Conservation (phyloP, 1,284 basidiomycete genomes). For the Gymnopus androsaceus region DNA sequence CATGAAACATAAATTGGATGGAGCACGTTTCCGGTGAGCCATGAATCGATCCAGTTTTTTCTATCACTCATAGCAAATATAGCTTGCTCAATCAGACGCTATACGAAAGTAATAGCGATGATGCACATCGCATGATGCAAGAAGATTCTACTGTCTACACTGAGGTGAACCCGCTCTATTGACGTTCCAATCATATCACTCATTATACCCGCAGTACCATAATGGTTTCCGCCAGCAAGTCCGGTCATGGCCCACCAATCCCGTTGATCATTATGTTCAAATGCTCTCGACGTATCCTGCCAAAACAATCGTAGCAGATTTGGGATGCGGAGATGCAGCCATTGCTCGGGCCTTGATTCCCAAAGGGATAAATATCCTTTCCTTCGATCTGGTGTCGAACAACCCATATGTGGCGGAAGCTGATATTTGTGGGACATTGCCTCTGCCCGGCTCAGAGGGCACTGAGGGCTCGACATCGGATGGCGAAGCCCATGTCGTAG, state of each 20-base stretch:
- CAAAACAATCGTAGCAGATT: constrained; percentile 82
- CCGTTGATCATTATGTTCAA: constrained; percentile 76
- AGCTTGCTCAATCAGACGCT: constrained; percentile 88
- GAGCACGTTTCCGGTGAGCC: constrained; percentile 80
- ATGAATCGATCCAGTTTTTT: constrained; percentile 2
- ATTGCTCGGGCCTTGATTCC: constrained; percentile 77
- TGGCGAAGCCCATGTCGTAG: constrained; percentile 76
- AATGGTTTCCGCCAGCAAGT: constrained; percentile 88
- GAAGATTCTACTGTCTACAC: constrained; percentile 74
- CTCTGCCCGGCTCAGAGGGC: constrained; percentile 81
- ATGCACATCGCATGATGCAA: constrained; percentile 81
- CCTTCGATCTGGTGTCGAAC: constrained; percentile 82
- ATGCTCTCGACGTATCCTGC: constrained; percentile 59
- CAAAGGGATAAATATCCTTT: constrained; percentile 71
- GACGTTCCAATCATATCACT: background rate
- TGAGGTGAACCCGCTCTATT: constrained; percentile 54
- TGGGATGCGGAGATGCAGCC: constrained; percentile 94
- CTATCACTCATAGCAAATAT: constrained; percentile 1
- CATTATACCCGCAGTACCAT: constrained; percentile 70
- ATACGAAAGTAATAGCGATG: constrained; percentile 78
- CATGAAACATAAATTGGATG: constrained; percentile 79
- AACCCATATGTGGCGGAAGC: constrained; percentile 74
- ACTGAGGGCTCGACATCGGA: constrained; percentile 39
- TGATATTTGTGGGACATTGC: constrained; percentile 75
- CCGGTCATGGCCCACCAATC: constrained; percentile 88